Percentiles rank a stretch among this genome's conserved stretches.
Evolutionary conservation across 2,329 filamentous ascomycete genomes (phyloP).

Genomic region (Monilinia vaccinii-corymbosi): DNA sequence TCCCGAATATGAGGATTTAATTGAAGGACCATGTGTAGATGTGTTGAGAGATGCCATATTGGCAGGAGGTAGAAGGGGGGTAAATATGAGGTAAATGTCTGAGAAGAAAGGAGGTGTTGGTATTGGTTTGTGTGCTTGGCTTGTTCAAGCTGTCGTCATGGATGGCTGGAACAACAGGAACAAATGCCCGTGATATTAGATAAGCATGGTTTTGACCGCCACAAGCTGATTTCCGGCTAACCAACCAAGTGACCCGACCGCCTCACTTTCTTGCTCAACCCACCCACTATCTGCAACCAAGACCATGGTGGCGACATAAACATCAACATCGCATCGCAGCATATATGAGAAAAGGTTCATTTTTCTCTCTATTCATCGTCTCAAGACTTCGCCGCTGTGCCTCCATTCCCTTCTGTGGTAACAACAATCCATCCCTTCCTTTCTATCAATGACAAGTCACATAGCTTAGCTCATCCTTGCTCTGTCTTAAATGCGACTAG

Average conservation of each 20-base stretch:
- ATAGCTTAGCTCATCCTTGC: slow-evolving; percentile 2
- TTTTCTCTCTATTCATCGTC: neutral
- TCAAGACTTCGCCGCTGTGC: neutral
- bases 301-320: neutral
- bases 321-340: neutral
- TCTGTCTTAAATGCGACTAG: slow-evolving; percentile 5
- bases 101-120: neutral
- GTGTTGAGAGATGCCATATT: slow-evolving; percentile 72
- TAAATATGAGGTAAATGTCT: neutral
- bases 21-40: slow-evolving; percentile 71
- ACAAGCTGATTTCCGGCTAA: neutral
- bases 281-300: neutral
- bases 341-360: slow-evolving; percentile 1
- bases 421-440: neutral
- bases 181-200: neutral
- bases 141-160: slow-evolving; percentile 8
- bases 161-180: slow-evolving; percentile 4
- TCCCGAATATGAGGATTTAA: slow-evolving; percentile 72
- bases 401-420: neutral
- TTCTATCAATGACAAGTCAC: slow-evolving; percentile 6
- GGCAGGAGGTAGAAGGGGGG: slow-evolving; percentile 1
- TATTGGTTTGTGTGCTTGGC: slow-evolving; percentile 2
- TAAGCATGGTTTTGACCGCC: slow-evolving; percentile 2
- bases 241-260: slow-evolving; percentile 1
- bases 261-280: neutral